Percentiles rank a stretch among this genome's conserved stretches.
phyloP scores from a whole-genome alignment of 495 filamentous ascomycete species.

The Penicillium daleae region DNA sequence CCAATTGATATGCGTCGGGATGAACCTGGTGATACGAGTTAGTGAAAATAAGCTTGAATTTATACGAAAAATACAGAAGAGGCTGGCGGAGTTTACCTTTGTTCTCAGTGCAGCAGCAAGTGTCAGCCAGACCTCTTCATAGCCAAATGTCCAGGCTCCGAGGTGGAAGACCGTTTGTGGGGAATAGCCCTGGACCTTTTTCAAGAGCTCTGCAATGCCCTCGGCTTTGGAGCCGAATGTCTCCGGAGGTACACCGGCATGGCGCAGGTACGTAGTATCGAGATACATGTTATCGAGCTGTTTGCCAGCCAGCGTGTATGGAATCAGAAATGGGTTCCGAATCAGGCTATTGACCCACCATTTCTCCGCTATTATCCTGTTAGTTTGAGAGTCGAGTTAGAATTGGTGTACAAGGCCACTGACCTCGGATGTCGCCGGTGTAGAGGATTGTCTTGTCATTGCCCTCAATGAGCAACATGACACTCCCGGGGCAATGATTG shows the following conservation, averaged over 20 bases:
- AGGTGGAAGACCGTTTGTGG: conserved; percentile 81
- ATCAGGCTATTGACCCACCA: conserved; percentile 71
- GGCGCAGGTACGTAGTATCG: conserved; percentile 75
- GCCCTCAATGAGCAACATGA: conserved; percentile 92
- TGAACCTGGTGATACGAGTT: conserved; percentile 60
- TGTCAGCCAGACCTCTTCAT: conserved; percentile 89
- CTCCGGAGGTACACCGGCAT: conserved; percentile 45
- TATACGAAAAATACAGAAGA: neutral
- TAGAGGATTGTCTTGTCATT: conserved; percentile 78
- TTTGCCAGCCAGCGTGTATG: conserved; percentile 70
- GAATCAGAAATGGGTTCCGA: conserved; percentile 72
- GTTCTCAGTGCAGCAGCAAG: conserved; percentile 70
- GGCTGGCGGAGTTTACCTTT: conserved; percentile 49
- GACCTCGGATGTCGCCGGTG: conserved; percentile 88
- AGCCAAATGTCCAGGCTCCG: conserved; percentile 90
- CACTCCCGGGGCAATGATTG: conserved; percentile 89
- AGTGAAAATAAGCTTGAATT: conserved; percentile 14
- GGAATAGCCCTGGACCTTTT: conserved; percentile 71
- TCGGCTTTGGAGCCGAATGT: conserved; percentile 65
- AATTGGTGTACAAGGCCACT: conserved; percentile 21
- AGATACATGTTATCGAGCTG: conserved; percentile 80
- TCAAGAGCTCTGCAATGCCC: conserved; percentile 73
- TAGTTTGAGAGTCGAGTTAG: conserved; percentile 6
- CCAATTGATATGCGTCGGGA: conserved; percentile 77
- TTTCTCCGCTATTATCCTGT: conserved; percentile 51